Percentiles rank a stretch among this genome's conserved stretches.
Evolutionary conservation across 148 eudicot genomes (phyloP).

Genomic region (Linanthus parryae): DNA sequence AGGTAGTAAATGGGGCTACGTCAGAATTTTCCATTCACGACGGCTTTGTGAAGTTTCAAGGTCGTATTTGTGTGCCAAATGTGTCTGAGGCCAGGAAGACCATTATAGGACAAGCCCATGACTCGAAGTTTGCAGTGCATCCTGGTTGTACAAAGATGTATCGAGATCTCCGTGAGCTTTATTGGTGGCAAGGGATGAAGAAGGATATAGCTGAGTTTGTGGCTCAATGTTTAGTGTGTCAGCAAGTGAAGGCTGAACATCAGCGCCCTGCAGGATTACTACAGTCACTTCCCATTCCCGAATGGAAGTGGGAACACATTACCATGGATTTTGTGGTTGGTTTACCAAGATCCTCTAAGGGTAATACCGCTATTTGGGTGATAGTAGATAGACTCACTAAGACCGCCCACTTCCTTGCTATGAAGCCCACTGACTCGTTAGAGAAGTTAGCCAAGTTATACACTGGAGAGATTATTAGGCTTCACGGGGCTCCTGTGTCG

Average conservation of each 20-base stretch:
- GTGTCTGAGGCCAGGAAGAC: not conserved
- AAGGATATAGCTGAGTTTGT: not conserved
- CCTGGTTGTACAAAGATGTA: conserved; percentile 1
- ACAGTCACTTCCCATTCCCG: not conserved
- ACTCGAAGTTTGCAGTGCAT: not conserved
- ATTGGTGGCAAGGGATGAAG: not conserved
- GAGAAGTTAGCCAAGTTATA: too few species aligned
- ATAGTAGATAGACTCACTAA: not conserved
- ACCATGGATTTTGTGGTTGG: not conserved
- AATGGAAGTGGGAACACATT: conserved; percentile 3
- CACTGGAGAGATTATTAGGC: not conserved
- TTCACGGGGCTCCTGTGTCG: not conserved
- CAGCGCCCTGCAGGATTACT: not conserved
- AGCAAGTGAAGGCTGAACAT: conserved; percentile 3
- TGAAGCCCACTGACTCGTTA: too few species aligned
- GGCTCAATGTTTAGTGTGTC: not conserved
- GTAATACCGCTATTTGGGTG: not conserved
- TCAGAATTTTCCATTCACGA: not conserved
- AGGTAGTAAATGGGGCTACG: not conserved
- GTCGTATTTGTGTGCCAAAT: not conserved
- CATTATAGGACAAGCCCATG: not conserved
- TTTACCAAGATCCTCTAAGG: not conserved
- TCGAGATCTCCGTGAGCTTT: not conserved
- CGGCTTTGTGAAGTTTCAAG: not conserved
- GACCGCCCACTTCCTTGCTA: not conserved